phyloP scores from a whole-genome alignment of 192 early-diverging fungal genomes.

The Coemansia sp. region DNA sequence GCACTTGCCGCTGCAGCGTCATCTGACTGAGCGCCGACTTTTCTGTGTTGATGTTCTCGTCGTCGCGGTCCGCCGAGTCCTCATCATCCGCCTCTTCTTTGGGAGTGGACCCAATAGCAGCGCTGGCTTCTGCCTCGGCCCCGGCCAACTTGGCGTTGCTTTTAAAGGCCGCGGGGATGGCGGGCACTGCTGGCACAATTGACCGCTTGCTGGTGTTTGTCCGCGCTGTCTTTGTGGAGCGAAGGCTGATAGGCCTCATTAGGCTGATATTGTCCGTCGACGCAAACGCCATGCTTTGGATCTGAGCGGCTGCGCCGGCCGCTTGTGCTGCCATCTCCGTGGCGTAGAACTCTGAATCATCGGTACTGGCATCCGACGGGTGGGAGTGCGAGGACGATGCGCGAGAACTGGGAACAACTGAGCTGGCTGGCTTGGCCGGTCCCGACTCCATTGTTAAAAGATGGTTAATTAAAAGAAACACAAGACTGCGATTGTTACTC shows the following conservation, averaged over 20 bases:
- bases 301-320: not conserved
- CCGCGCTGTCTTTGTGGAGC: not conserved
- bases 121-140: not conserved
- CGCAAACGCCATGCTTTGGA: conserved; percentile 7
- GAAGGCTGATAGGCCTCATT: not conserved
- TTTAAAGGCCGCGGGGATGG: not conserved
- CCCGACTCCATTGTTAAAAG: not conserved
- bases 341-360: not conserved
- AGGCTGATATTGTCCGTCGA: not conserved
- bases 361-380: not conserved
- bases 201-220: not conserved
- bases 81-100: not conserved
- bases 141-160: not conserved
- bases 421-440: not conserved
- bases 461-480: not conserved
- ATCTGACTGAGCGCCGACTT: conserved; percentile 21
- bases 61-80: conserved; percentile 13
- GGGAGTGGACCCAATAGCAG: not conserved
- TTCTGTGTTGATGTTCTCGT: conserved; percentile 6
- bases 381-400: not conserved
- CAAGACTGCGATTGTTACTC: not conserved
- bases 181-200: not conserved
- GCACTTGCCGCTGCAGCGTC: conserved; percentile 11
- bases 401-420: not conserved
- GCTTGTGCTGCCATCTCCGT: not conserved